Base-by-base conservation (phyloP, 306 rosid species). In the Senna tora region DNA sequence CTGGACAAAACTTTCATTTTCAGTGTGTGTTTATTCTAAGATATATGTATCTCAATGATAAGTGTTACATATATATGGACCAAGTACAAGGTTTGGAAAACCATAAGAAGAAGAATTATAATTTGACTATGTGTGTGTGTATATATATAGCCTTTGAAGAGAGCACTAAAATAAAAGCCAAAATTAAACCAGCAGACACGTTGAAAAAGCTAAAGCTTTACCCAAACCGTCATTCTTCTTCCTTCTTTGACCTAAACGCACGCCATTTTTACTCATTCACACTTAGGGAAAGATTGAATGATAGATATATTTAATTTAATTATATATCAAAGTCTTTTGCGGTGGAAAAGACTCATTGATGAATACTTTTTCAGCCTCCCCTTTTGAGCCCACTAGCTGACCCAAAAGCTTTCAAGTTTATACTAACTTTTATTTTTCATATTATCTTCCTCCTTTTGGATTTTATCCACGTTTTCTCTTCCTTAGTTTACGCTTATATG, bases 221-320 rank as follows among this genome's bases (percentile, higher is more conserved):
- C 75, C 59, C 65, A 46, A 72, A 36, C 4, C 12, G 20, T 34
- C 61, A 4, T 76, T 81, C 62, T 54, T 74, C 54, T 33, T 33
- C 45, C 28, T 60, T 33, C 46, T 81, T 67, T 79, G 85, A 83
- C 87, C 79, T 7, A 70, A 79, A 67, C 2, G 69, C 82, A 55
- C 58, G 73, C 28, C 74, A 52, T 72, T 81, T 72, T 17, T 20
- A 58, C 58, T 60, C 57, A 33, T 77, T 79, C 82, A 36, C 76
- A 63, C 61, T 34, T 34, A 4, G 7, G 34, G 15, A 60, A 9
- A 9, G 21, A 34, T 2, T 32, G 22, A 2, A 4, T 8, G 66
- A 32, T 28, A 5, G 16, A 45, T 45, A 45, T 45, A 4, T 36
- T 36, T 36, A 1, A 36, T 4, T 4, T 36, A 2, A 4, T 36